Evolutionary conservation across 768 basidiomycete species (phyloP).

Genomic region (Boletus rufocinnamomeus): DNA sequence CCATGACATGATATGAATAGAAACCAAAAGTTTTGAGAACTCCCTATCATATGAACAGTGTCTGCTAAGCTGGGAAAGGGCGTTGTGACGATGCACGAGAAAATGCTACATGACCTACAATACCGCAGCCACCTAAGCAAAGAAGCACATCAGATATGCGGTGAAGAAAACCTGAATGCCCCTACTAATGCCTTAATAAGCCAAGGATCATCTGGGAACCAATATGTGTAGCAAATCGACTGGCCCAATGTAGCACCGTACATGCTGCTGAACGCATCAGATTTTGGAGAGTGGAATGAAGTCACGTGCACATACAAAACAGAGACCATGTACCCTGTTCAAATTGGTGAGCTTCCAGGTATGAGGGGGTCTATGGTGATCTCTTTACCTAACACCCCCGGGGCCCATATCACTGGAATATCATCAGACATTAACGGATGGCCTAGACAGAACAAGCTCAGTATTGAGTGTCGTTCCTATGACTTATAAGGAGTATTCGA

Average conservation of each 20-base stretch:
- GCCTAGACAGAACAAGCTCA: no score
- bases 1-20: constrained; percentile 5
- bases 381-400: no score
- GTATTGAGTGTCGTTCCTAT: background rate
- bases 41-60: constrained; percentile 6
- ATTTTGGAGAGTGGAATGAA: background rate
- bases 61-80: constrained; percentile 5
- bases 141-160: background rate
- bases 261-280: constrained; percentile 3
- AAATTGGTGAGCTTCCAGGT: no score
- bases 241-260: constrained; percentile 19
- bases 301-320: no score
- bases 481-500: background rate
- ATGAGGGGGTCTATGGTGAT: no score
- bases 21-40: background rate
- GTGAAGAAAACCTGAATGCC: background rate
- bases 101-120: constrained; percentile 3
- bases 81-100: background rate
- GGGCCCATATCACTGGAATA: no score
- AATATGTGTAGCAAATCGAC: constrained; percentile 5
- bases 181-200: constrained; percentile 8
- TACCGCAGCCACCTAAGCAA: background rate
- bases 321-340: no score
- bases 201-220: constrained; percentile 14
- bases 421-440: no score